Evolutionary conservation across 176 grass and related monocot species (phyloP).

Genomic region (Ananas comosus): DNA sequence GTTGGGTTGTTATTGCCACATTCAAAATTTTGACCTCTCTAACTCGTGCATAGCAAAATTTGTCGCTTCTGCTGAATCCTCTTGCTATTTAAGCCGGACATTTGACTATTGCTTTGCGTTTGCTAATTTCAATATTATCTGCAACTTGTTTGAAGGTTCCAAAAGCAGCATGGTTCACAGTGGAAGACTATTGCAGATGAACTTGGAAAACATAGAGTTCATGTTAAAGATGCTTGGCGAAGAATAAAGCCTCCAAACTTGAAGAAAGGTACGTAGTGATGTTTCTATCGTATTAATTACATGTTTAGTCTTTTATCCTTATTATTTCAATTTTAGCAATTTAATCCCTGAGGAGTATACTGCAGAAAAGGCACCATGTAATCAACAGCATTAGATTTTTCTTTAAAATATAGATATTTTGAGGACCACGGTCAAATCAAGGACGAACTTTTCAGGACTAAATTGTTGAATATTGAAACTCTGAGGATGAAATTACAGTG

Average conservation of each 20-base stretch:
- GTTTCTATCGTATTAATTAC: neutral
- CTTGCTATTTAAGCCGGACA: neutral
- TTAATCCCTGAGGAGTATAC: too few relatives aligned
- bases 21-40: too few relatives aligned
- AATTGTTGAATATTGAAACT: too few relatives aligned
- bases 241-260: slow-evolving; percentile 36
- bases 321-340: slow-evolving; percentile 4
- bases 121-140: slow-evolving; percentile 23
- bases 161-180: slow-evolving; percentile 27
- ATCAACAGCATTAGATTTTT: too few relatives aligned
- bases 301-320: slow-evolving; percentile 7
- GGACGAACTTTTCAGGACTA: too few relatives aligned
- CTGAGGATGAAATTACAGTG: too few relatives aligned
- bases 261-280: slow-evolving; percentile 34
- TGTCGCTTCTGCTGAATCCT: neutral
- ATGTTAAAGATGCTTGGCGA: slow-evolving; percentile 84
- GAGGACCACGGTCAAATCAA: too few relatives aligned
- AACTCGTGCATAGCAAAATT: too few relatives aligned
- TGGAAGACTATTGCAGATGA: slow-evolving; percentile 47
- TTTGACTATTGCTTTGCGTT: slow-evolving; percentile 1
- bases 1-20: too few relatives aligned
- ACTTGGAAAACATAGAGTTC: slow-evolving; percentile 35
- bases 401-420: too few relatives aligned
- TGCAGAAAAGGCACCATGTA: too few relatives aligned
- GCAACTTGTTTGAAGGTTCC: slow-evolving; percentile 32